Evolutionary conservation across 1,284 basidiomycete genomes (phyloP), one percentile per base, ranked within the genome.

Genomic region (Puccinia novopanici): DNA sequence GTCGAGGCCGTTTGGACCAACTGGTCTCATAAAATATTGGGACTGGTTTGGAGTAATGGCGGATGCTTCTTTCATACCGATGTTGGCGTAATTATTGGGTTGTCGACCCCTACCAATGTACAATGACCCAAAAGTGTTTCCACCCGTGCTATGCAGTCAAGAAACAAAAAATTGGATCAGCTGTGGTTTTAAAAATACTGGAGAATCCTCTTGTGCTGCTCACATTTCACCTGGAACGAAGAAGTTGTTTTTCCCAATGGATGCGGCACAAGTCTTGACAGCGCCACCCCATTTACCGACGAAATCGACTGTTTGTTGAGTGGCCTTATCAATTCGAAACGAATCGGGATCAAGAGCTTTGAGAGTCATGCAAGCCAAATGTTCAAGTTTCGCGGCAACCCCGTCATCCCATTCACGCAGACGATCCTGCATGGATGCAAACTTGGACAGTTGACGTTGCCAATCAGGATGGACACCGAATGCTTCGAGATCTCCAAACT

Each of bases 401-500:
- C 87, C 84, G 0, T 91, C 89, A 37, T 90, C 89, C 94, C 94
- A 94, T 87, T 95, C 93, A 79, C 93, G 89, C 65, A 95, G 89
- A 89, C 93, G 92, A 86, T 96, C 94, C 85, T 96, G 94, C 5
- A 95, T 93, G 79, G 93, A 94, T 55, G 94, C 93, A 86, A 95
- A 95, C 86, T 96, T 96, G 83, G 93, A 90, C 40, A 96, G 87
- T 86, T 96, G 92, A 89, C 94, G 93, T 84, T 95, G 89, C 92
- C 87, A 87, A 84, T 87, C 87, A 59, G 87, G 86, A 85, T 81
- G 93, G 50, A 95, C 93, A 91, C 94, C 94, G 85, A 96, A 96
- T 82, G 94, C 94, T 86, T 95, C 94, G 89, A 93, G 92, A 87
- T 96, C 94, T 82, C 94, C 94, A 83, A 92, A 96, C 82, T 95